Percentiles rank a stretch among this genome's conserved stretches.
Conservation (phyloP, 768 basidiomycete species). For the Chalciporus piperatus region DNA sequence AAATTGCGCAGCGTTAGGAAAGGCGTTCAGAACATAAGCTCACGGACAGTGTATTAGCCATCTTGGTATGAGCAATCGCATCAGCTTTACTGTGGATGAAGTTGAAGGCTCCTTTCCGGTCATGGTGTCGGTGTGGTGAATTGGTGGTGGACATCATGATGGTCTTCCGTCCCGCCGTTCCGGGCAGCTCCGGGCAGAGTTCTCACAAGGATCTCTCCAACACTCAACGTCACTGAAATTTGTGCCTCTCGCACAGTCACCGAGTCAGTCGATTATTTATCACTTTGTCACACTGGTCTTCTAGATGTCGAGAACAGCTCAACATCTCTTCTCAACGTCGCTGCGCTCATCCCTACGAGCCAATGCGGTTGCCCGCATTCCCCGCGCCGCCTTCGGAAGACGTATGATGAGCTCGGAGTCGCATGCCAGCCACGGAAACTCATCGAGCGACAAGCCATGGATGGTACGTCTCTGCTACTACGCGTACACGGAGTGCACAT, state of each 20-base stretch:
- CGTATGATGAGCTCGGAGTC: constrained; percentile 28
- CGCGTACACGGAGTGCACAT: neutral
- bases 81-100: too few relatives aligned
- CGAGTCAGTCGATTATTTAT: constrained; percentile 15
- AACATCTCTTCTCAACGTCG: constrained; percentile 15
- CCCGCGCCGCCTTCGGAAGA: constrained; percentile 14
- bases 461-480: constrained; percentile 22
- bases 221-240: constrained; percentile 29
- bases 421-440: constrained; percentile 17
- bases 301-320: constrained; percentile 21
- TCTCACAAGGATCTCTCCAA: constrained; percentile 18
- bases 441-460: constrained; percentile 26
- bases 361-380: constrained; percentile 9
- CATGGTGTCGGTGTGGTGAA: neutral
- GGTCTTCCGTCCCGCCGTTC: constrained; percentile 5
- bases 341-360: constrained; percentile 16
- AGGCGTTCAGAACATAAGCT: neutral
- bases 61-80: too few relatives aligned
- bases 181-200: constrained; percentile 28
- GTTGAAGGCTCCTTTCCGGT: too few relatives aligned
- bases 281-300: neutral
- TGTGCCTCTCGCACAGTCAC: constrained; percentile 10
- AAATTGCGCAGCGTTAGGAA: too few relatives aligned
- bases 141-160: too few relatives aligned
- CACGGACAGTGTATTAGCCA: neutral